Evolutionary conservation across 2,329 filamentous ascomycete genomes (phyloP).

Genomic region (Pyrenophora seminiperda): DNA sequence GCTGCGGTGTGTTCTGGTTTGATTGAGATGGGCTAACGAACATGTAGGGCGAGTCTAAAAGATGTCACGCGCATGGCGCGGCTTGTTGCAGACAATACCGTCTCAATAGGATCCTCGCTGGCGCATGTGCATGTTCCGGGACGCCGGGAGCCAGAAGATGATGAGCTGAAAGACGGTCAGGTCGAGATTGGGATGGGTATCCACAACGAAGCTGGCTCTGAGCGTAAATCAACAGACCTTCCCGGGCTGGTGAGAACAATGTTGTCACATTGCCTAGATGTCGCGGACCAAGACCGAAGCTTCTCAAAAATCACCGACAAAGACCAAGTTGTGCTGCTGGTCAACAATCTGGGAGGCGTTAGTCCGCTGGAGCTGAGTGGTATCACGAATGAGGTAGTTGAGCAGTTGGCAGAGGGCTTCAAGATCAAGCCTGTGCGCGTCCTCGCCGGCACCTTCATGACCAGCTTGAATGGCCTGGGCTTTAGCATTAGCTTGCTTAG

Average conservation of each 20-base stretch:
- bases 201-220: constrained; percentile 66
- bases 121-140: constrained; percentile 95
- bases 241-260: constrained; percentile 60
- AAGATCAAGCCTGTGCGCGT: constrained; percentile 66
- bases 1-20: background rate
- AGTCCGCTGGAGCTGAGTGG: constrained; percentile 74
- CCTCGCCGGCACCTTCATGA: constrained; percentile 72
- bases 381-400: constrained; percentile 69
- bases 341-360: constrained; percentile 78
- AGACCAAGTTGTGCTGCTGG: constrained; percentile 68
- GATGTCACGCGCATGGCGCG: constrained; percentile 76
- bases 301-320: constrained; percentile 67
- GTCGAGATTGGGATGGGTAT: constrained; percentile 76
- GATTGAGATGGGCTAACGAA: background rate
- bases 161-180: constrained; percentile 64
- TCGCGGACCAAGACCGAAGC: constrained; percentile 69
- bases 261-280: constrained; percentile 67
- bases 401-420: constrained; percentile 63
- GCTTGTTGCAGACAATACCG: constrained; percentile 73
- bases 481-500: constrained; percentile 72
- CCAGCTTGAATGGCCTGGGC: constrained; percentile 71
- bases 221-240: constrained; percentile 51
- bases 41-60: constrained; percentile 57
- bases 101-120: constrained; percentile 83
- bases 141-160: constrained; percentile 62